Base-by-base conservation (phyloP, 768 basidiomycete species). In the Inosperma sp. region DNA sequence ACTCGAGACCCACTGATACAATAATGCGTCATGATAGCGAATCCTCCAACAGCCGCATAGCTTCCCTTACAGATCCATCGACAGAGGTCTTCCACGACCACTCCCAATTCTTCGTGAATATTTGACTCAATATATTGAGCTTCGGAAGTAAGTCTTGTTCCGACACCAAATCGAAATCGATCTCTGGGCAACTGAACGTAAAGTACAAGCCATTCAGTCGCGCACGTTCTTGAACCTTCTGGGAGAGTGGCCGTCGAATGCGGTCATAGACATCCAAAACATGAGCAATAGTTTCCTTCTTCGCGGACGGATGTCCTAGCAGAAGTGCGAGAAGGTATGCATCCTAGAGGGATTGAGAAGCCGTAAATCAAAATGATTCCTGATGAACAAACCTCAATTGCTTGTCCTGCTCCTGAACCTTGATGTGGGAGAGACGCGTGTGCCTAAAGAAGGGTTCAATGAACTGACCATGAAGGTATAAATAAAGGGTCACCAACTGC, bases 11-110 rank as follows among this genome's bases (percentile, higher is more conserved):
- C n/a, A n/a, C n/a, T n/a, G n/a, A n/a, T n/a, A n/a, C n/a, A 41
- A 12, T n/a, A 17, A 19, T 40, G 4, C 13, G 4, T 50, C 31
- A 44, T 14, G 10, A 46, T n/a, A 53, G 26, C 49, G 53, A 25
- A 48, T 52, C 35, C 57, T 68, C 53, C 71, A 46, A 56, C 68
- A 52, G 9, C 57, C 59, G 34, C 63, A 44, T 48, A 4, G 76
- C 77, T 48, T 75, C 68, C 49, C 70, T 61, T 22, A 74, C 58
- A 6, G 72, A 66, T 12, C 56, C 65, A 34, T 77, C 75, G 14
- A 78, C 56, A 4, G 73, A 75, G 19, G 78, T 74, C 7, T 68
- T 67, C 81, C 81, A 83, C 5, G 74, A 63, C 84, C 84, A 86
- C 50, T 79, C 76, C 81, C 81, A 83, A 41, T 74, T 77, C 59